A percentile compares a stretch with the other conserved stretches of the same genome.
These are phyloP conservation scores for Rhizomucor pusillus DNA, from an alignment of 371 early-diverging fungal species.

Conservation along the genomic window DNA sequence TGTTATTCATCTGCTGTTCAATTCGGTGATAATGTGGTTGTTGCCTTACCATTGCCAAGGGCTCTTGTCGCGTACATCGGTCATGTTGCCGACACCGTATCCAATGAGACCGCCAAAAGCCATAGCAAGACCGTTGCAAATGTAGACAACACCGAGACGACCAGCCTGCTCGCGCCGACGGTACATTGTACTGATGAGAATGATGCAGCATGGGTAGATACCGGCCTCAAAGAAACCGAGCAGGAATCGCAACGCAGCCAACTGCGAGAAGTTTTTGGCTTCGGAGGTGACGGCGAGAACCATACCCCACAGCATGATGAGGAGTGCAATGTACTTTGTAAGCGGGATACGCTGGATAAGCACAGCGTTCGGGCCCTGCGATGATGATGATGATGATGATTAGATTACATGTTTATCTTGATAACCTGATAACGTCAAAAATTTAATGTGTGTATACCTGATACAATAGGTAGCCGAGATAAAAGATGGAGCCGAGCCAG, in stretches of 20 bases:
- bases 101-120: constrained; percentile 61
- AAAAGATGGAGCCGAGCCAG: constrained; percentile 22
- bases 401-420: background rate
- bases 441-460: constrained; percentile 19
- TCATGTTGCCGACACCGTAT: constrained; percentile 50
- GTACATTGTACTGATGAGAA: constrained; percentile 22
- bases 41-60: constrained; percentile 48
- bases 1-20: too few relatives aligned
- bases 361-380: constrained; percentile 23
- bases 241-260: constrained; percentile 29
- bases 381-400: background rate
- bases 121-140: constrained; percentile 39
- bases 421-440: background rate
- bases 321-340: constrained; percentile 15
- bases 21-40: too few relatives aligned
- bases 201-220: constrained; percentile 25
- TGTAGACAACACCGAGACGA: constrained; percentile 22
- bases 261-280: constrained; percentile 23
- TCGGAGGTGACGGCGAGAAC: constrained; percentile 21
- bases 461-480: constrained; percentile 22
- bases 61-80: constrained; percentile 27
- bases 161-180: constrained; percentile 26
- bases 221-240: constrained; percentile 30
- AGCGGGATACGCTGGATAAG: constrained; percentile 27
- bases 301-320: constrained; percentile 29